Percentiles rank a stretch among this genome's conserved stretches.
phyloP scores from a whole-genome alignment of 1,284 basidiomycete species.

The Inonotus hispidus region DNA sequence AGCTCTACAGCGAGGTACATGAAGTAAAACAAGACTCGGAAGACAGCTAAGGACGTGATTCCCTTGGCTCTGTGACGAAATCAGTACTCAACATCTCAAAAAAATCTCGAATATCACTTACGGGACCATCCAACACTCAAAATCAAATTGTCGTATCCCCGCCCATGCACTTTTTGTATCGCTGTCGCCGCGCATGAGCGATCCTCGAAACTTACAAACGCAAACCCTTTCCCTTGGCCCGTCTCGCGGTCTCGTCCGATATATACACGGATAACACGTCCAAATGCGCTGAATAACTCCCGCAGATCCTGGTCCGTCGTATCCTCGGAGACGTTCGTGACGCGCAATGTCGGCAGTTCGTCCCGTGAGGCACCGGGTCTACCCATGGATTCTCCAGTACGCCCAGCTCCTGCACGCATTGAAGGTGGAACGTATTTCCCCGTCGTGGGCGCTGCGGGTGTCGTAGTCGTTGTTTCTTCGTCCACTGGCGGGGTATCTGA shows the following conservation, averaged over 20 bases:
- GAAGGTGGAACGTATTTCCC: slow-evolving; percentile 95
- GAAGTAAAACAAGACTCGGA: no score
- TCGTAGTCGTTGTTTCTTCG: slow-evolving; percentile 39
- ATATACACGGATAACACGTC: slow-evolving; percentile 85
- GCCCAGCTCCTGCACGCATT: slow-evolving; percentile 64
- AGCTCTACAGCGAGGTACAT: no score
- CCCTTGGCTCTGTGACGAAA: slow-evolving; percentile 32
- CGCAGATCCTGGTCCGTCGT: slow-evolving; percentile 93
- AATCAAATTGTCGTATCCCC: slow-evolving; percentile 87
- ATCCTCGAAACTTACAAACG: slow-evolving; percentile 93
- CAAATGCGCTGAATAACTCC: slow-evolving; percentile 83
- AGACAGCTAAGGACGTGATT: slow-evolving; percentile 5
- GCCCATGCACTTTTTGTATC: slow-evolving; percentile 90
- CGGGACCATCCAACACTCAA: slow-evolving; percentile 86
- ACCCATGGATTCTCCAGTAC: slow-evolving; percentile 78
- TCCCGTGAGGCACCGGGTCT: slow-evolving; percentile 61
- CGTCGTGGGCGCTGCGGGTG: slow-evolving; percentile 35
- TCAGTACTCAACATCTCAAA: background rate
- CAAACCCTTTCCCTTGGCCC: slow-evolving; percentile 92
- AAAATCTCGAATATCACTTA: slow-evolving; percentile 34
- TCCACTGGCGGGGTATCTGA: slow-evolving; percentile 41
- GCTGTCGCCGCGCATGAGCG: slow-evolving; percentile 78
- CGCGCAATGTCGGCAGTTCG: slow-evolving; percentile 93
- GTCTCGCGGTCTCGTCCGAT: slow-evolving; percentile 96
- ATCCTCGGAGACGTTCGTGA: slow-evolving; percentile 96